A percentile compares a stretch with the other conserved stretches of the same genome.
These are phyloP conservation scores for Boletales sp. DNA, from an alignment of 768 basidiomycete species.

Conservation along the genomic window DNA sequence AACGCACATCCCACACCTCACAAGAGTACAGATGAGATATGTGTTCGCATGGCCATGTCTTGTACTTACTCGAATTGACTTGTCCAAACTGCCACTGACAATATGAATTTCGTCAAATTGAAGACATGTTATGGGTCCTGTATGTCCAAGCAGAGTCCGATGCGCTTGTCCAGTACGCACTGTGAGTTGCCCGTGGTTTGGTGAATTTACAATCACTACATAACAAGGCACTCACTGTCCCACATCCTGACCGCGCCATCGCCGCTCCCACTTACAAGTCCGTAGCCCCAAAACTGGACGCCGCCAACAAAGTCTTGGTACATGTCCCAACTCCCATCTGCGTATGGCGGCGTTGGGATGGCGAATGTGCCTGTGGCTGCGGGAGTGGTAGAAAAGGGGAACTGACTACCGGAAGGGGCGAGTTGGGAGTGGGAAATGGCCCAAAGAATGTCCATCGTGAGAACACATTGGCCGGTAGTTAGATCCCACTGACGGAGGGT, in stretches of 20 bases:
- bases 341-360: conserved; percentile 81
- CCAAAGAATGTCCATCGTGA: conserved; percentile 99
- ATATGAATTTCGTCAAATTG: conserved; percentile 97
- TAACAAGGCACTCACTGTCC: conserved; percentile 71
- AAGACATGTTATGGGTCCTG: conserved; percentile 87
- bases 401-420: conserved; percentile 35
- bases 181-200: conserved; percentile 27
- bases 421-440: conserved; percentile 88
- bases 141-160: conserved; percentile 89
- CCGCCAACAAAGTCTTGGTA: conserved; percentile 97
- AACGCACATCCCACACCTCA: conserved; percentile 96
- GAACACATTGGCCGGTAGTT: conserved; percentile 93
- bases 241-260: conserved; percentile 99
- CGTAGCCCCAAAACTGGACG: conserved; percentile 98
- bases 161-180: conserved; percentile 99
- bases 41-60: background rate
- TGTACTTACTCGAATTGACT: conserved; percentile 73
- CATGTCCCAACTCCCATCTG: conserved; percentile 91
- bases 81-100: conserved; percentile 90
- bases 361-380: conserved; percentile 66
- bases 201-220: background rate
- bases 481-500: conserved; percentile 99
- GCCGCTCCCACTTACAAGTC: conserved; percentile 93
- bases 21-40: conserved; percentile 1
- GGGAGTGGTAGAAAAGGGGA: conserved; percentile 50